Base-by-base conservation (phyloP, 2,329 filamentous ascomycete genomes). In the Colletotrichum tanaceti region DNA sequence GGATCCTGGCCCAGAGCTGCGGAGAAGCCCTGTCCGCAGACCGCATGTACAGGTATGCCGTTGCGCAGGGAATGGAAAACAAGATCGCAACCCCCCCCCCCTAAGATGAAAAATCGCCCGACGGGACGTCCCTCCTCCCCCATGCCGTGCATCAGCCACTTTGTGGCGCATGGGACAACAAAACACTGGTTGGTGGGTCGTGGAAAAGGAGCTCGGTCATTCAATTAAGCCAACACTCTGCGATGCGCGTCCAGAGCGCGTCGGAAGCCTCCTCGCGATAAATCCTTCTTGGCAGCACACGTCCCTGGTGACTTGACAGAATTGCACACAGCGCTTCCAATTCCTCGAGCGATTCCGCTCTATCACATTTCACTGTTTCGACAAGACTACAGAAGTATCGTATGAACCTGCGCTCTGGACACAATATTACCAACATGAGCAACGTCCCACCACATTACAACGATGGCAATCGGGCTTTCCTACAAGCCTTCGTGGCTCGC, bases 401-500 rank as follows among this genome's bases (percentile, higher is more conserved):
- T 38, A 14, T 18, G 35, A 32, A 22, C 20, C 61, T 47, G 49
- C 47, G 35, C 24, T 43, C 22, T 14, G 32, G 28, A 28, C 35
- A 28, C 7, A 20, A 10, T 11, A n/a, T 28, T 24, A 20, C 41
- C 52, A 38, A 28, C 66, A 61, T 74, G 69, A 66, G 64, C 24
- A 64, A 69, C 65, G 70, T 73, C 53, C 71, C 71, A 63, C 70
- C 65, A n/a, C 77, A 79, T 24, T 88, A 86, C 74, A 76, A 78
- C 64, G 84, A 97, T 76, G 86, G 85, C 70, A 92, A 98, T 77
- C 91, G 93, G 65, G 94, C 95, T 10, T 97, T 99, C 76, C 84
- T 98, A 0, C 96, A 99, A 80, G 92, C 93, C 57, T 90, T 99
- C 73, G 85, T 98, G 78, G 89, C 92, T 3, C 89, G 90, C 58